Evolutionary conservation across 495 filamentous ascomycete genomes (phyloP).

Genomic region (Echria macrotheca): DNA sequence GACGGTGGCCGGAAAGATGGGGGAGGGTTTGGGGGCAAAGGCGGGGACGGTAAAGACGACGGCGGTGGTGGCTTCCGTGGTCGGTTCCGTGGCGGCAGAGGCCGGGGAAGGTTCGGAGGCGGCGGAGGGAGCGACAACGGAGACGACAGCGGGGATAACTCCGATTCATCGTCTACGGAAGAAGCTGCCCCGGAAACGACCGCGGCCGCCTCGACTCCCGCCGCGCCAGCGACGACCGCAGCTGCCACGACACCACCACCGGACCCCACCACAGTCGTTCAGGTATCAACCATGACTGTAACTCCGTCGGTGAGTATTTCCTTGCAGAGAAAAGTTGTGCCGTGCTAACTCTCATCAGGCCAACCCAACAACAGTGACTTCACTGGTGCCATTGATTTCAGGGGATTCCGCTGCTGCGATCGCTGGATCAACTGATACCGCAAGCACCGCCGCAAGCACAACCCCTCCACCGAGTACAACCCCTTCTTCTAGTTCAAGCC

Average conservation of each 20-base stretch:
- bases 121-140: background rate
- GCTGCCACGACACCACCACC: background rate
- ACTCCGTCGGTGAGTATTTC: background rate
- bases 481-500: no score
- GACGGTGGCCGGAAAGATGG: background rate
- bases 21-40: background rate
- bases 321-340: background rate
- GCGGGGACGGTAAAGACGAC: background rate
- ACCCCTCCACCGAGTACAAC: no score
- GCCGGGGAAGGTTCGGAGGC: background rate
- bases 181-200: background rate
- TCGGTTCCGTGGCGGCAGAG: background rate
- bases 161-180: background rate
- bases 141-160: background rate
- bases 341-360: background rate
- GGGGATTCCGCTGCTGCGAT: background rate
- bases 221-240: background rate
- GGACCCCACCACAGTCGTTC: slow-evolving; percentile 6
- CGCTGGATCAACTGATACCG: background rate
- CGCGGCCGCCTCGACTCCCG: background rate
- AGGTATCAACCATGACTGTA: slow-evolving; percentile 9
- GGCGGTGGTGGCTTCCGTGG: background rate
- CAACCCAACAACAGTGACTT: background rate
- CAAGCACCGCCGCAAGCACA: background rate
- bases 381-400: background rate